Conservation (phyloP, 371 early-diverging fungal genomes). For the Lichtheimia corymbifera region DNA sequence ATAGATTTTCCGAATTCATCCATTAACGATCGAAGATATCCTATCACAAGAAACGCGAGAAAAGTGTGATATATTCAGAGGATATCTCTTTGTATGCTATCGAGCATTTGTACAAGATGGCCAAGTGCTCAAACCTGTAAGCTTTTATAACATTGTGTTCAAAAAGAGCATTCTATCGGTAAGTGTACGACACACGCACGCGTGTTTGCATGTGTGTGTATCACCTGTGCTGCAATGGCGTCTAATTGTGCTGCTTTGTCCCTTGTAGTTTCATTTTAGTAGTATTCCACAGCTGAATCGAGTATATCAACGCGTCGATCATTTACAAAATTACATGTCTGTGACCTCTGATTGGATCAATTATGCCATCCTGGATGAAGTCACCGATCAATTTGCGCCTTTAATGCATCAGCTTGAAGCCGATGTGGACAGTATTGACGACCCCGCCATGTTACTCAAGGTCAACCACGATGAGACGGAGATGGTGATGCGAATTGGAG, state of each 20-base stretch:
- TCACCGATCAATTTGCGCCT: conserved; percentile 84
- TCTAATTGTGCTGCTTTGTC: neutral
- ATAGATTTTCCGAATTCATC: conserved; percentile 68
- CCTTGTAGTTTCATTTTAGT: conserved; percentile 56
- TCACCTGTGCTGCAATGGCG: too few species aligned
- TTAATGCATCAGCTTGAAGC: conserved; percentile 73
- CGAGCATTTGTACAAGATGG: conserved; percentile 74
- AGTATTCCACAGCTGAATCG: conserved; percentile 52
- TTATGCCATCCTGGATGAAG: conserved; percentile 84
- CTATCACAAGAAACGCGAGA: conserved; percentile 84
- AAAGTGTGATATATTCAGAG: conserved; percentile 87
- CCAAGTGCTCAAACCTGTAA: conserved; percentile 68
- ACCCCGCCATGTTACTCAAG: conserved; percentile 41
- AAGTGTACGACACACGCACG: conserved; percentile 14
- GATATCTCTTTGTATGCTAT: conserved; percentile 88
- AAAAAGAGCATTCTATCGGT: conserved; percentile 56
- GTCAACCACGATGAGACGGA: conserved; percentile 78
- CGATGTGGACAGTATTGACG: conserved; percentile 89
- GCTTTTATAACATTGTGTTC: conserved; percentile 81
- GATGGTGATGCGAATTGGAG: conserved; percentile 82
- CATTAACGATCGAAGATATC: conserved; percentile 91
- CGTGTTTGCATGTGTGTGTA: too few species aligned
- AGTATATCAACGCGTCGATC: conserved; percentile 60
- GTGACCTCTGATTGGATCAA: conserved; percentile 81
- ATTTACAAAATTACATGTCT: conserved; percentile 57